Base-by-base conservation (phyloP, 78 protist species). In the Guillardia theta region DNA sequence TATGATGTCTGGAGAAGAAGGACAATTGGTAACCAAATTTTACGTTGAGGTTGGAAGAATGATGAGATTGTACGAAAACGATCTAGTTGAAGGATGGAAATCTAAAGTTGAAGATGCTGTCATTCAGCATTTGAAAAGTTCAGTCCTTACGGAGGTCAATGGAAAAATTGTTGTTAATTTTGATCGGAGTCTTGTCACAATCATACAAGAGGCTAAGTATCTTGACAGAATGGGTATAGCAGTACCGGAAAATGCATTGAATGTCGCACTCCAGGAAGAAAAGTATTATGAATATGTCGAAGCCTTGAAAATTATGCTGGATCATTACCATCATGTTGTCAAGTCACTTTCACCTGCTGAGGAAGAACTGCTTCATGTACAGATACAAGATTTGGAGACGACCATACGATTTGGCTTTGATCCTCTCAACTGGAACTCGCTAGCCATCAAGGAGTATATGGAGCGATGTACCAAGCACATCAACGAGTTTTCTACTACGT, bases 391-490 rank as follows among this genome's bases (percentile, higher is more conserved):
- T 41, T 92, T 97, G 64, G 44, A 88, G 46, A n/a, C 0, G 1
- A 88, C 39, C 19, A 48, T 98, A 24, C 22, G 41, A 27, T 96
- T 97, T 15, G 98, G 98, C 22, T 47, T 83, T 47, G 54, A 6
- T n/a, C 58, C 94, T 27, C 93, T 97, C 93, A 98, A 98, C 96
- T 98, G 99, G 99, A 96, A 95, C 93, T 96, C 98, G 37, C 96
- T 98, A 24, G 97, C 96, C 33, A 94, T 97, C 44, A 37, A 46
- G 46, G 97, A 95, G 44, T 98, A 93, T 77, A 22, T 18, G 15
- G 90, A 80, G 50, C 39, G 50, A 33, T 39, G 48, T 58, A 88
- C 24, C 48, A 39, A 64, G 76, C 96, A 48, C 39, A 97, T 98
- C 94, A 30, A 4, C 39, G 76, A 39, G 36, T 97, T 98, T 87